Evolutionary conservation across 345 rosid genomes (phyloP).

Genomic region (Schrenkiella parvula): DNA sequence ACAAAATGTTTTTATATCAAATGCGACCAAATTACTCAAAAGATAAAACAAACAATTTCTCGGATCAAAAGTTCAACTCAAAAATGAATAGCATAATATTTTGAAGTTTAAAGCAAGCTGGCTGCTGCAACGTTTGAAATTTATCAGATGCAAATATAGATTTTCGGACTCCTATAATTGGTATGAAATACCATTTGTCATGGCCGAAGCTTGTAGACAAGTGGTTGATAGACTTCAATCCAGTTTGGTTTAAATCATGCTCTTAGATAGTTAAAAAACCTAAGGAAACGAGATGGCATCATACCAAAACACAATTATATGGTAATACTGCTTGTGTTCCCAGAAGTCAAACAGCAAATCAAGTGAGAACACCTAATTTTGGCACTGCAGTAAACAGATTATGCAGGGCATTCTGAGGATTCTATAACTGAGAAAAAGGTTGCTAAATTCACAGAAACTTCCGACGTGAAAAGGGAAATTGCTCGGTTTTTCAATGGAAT

Average conservation of each 20-base stretch:
- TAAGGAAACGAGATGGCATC: background rate
- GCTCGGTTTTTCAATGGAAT: background rate
- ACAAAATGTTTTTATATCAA: background rate
- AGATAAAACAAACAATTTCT: background rate
- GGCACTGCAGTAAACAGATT: background rate
- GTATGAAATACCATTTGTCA: background rate
- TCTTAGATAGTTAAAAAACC: background rate
- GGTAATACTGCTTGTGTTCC: background rate
- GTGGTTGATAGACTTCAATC: background rate
- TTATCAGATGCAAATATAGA: background rate
- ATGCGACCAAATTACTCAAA: background rate
- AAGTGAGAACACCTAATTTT: background rate
- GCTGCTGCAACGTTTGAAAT: conserved; percentile 1
- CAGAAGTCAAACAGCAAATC: background rate
- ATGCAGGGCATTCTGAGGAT: background rate
- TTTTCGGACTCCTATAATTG: background rate
- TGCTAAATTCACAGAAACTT: background rate
- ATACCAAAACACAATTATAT: background rate
- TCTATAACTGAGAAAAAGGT: background rate
- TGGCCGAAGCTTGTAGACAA: background rate
- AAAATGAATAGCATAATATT: background rate
- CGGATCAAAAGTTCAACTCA: background rate
- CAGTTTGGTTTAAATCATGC: background rate
- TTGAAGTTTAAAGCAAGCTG: conserved; percentile 12
- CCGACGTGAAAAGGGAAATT: background rate